Percentiles rank a stretch among this genome's conserved stretches.
phyloP scores from a whole-genome alignment of 805 yeast species.

The Wickerhamiella brachini region DNA sequence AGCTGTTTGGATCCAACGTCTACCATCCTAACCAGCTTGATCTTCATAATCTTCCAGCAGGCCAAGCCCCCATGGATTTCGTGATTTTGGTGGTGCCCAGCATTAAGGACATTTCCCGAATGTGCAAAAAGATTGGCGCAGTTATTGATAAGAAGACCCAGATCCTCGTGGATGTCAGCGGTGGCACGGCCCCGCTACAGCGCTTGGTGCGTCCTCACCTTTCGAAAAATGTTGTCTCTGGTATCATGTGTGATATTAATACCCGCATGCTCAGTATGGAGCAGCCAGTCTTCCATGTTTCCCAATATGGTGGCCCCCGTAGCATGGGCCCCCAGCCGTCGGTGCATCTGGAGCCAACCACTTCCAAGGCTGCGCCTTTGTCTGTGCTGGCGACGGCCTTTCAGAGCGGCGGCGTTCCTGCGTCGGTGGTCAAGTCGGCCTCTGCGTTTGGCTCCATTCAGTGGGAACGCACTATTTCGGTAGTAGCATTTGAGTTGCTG shows the following conservation, averaged over 20 bases:
- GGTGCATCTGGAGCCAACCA: conserved; percentile 13
- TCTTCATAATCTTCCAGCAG: conserved; percentile 8
- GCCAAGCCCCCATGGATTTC: conserved; percentile 4
- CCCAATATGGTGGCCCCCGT: conserved; percentile 3
- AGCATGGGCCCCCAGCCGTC: conserved; percentile 5
- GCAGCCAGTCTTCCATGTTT: conserved; percentile 4
- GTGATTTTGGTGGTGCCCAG: conserved; percentile 16
- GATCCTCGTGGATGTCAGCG: conserved; percentile 17
- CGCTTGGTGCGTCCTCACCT: conserved; percentile 14
- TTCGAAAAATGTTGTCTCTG: conserved; percentile 10
- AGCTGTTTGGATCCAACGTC: conserved; percentile 9
- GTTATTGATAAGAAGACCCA: conserved; percentile 12
- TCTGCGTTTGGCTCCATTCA: conserved; percentile 40
- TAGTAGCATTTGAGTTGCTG: conserved; percentile 64
- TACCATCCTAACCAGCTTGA: conserved; percentile 14
- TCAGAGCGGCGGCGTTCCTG: conserved; percentile 8
- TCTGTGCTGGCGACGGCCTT: conserved; percentile 12
- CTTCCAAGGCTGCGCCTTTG: conserved; percentile 2
- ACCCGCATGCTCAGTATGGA: conserved; percentile 6
- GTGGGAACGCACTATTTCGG: conserved; percentile 75
- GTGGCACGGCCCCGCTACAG: conserved; percentile 17
- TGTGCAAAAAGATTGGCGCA: conserved; percentile 17
- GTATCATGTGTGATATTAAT: conserved; percentile 17
- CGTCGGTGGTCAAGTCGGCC: conserved; percentile 30
- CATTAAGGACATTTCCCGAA: conserved; percentile 18